Evolutionary conservation across 1,284 basidiomycete species (phyloP).

Genomic region (Cystobasidium pallidum): DNA sequence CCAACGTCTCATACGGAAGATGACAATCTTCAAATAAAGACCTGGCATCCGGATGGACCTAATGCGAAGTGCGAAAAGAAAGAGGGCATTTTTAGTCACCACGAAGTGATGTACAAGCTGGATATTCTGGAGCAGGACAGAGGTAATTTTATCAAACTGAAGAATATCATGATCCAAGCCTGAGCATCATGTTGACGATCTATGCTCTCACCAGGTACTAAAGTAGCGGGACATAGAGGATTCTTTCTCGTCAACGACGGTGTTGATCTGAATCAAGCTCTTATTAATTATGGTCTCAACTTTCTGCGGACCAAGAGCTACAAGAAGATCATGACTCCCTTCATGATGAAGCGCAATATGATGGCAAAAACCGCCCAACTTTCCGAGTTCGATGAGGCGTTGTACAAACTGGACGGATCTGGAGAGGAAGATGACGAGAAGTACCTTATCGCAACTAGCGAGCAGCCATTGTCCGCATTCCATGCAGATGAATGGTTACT

Average conservation of each 20-base stretch:
- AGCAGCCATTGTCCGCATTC: slow-evolving; percentile 95
- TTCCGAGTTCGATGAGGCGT: slow-evolving; percentile 96
- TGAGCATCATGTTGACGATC: not conserved
- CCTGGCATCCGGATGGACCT: slow-evolving; percentile 84
- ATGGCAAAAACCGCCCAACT: slow-evolving; percentile 98
- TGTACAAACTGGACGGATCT: slow-evolving; percentile 70
- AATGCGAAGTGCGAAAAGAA: slow-evolving; percentile 62
- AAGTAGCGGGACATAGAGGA: slow-evolving; percentile 92
- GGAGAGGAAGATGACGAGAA: slow-evolving; percentile 79
- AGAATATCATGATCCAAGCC: not conserved
- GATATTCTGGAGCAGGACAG: slow-evolving; percentile 96
- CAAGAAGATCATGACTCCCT: slow-evolving; percentile 96
- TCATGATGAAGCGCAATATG: slow-evolving; percentile 97
- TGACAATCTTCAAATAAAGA: slow-evolving; percentile 73
- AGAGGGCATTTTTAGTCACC: slow-evolving; percentile 83
- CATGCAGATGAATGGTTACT: slow-evolving; percentile 98
- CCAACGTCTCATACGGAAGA: slow-evolving; percentile 92
- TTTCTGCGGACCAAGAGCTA: slow-evolving; percentile 81
- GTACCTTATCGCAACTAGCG: slow-evolving; percentile 97
- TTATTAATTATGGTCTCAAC: slow-evolving; percentile 93
- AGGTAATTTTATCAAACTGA: slow-evolving; percentile 61
- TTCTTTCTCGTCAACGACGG: slow-evolving; percentile 96
- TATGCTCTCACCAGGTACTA: slow-evolving; percentile 66
- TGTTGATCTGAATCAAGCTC: slow-evolving; percentile 93
- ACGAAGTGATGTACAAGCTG: slow-evolving; percentile 89